These are phyloP conservation scores for Ophioceras dolichostomum DNA, from an alignment of 2,329 filamentous ascomycete species.

Conservation along the genomic window DNA sequence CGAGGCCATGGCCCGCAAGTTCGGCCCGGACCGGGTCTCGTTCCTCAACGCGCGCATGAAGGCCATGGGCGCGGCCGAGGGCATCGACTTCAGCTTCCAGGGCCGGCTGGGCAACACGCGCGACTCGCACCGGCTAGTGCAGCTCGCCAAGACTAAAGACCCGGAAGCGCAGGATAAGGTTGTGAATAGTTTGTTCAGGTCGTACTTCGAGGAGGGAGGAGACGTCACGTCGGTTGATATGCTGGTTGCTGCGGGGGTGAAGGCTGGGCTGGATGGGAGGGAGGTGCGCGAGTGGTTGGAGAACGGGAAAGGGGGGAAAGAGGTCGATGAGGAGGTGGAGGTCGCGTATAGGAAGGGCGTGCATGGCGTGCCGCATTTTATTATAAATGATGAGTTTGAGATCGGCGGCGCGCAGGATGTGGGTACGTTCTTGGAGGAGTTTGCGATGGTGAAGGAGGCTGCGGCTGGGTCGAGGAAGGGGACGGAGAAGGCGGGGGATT, in stretches of 20 bases:
- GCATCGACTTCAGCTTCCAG: slow-evolving; percentile 61
- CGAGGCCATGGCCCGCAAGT: slow-evolving; percentile 47
- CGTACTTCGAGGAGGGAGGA: slow-evolving; percentile 52
- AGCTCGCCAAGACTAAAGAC: slow-evolving; percentile 46
- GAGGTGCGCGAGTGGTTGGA: slow-evolving; percentile 43
- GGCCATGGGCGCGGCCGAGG: slow-evolving; percentile 50
- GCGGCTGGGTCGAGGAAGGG: slow-evolving; percentile 5
- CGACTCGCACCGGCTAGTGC: slow-evolving; percentile 66
- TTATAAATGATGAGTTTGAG: slow-evolving; percentile 54
- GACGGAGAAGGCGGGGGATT: background rate
- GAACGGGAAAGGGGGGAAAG: slow-evolving; percentile 38
- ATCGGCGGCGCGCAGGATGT: slow-evolving; percentile 63
- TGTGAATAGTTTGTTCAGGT: slow-evolving; percentile 49
- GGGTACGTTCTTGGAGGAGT: slow-evolving; percentile 51
- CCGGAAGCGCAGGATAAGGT: slow-evolving; percentile 26
- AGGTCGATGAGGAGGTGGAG: slow-evolving; percentile 44
- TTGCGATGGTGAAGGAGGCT: slow-evolving; percentile 36
- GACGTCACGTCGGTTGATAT: slow-evolving; percentile 48
- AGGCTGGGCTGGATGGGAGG: slow-evolving; percentile 37
- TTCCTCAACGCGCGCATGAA: slow-evolving; percentile 19
- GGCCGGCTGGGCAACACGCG: slow-evolving; percentile 65
- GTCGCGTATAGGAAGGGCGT: slow-evolving; percentile 39
- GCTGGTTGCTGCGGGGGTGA: slow-evolving; percentile 37
- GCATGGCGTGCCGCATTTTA: slow-evolving; percentile 63
- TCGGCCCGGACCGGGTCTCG: slow-evolving; percentile 45